A percentile compares a stretch with the other conserved stretches of the same genome.
Conservation (phyloP, 2,329 filamentous ascomycete genomes). For the Tolypocladium ophioglossoides region DNA sequence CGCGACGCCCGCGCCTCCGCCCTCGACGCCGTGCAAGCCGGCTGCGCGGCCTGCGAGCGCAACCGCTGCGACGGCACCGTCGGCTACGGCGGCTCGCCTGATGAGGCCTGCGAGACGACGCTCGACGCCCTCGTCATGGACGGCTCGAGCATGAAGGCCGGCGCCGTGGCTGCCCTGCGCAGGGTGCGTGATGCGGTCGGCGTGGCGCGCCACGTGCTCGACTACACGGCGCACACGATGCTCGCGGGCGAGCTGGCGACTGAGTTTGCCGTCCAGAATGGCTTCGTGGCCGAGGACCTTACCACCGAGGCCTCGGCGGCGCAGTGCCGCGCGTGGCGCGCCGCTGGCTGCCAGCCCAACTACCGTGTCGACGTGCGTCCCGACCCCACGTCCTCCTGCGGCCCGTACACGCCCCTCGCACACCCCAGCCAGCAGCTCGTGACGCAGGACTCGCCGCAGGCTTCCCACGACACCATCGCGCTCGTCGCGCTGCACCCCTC, state of each 20-base stretch:
- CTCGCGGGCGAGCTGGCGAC: conserved; percentile 43
- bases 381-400: conserved; percentile 30
- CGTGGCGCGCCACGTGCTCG: conserved; percentile 39
- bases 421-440: neutral
- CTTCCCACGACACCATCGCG: conserved; percentile 43
- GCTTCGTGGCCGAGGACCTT: conserved; percentile 35
- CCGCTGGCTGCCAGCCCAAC: conserved; percentile 36
- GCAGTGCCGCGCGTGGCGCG: conserved; percentile 32
- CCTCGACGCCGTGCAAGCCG: conserved; percentile 40
- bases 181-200: conserved; percentile 36
- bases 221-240: conserved; percentile 40
- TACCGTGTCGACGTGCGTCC: conserved; percentile 36
- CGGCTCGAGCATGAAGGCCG: conserved; percentile 39
- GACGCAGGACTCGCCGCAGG: neutral
- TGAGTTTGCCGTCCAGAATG: conserved; percentile 39
- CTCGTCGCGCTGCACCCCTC: conserved; percentile 33
- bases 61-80: conserved; percentile 44
- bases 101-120: conserved; percentile 46
- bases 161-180: conserved; percentile 40
- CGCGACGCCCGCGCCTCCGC: conserved; percentile 20
- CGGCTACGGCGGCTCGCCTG: conserved; percentile 43
- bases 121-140: conserved; percentile 51
- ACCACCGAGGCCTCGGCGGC: conserved; percentile 27
- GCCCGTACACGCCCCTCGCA: conserved; percentile 31
- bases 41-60: conserved; percentile 39